Base-by-base conservation (phyloP, 805 yeast genomes). In the Brettanomyces sp. region DNA sequence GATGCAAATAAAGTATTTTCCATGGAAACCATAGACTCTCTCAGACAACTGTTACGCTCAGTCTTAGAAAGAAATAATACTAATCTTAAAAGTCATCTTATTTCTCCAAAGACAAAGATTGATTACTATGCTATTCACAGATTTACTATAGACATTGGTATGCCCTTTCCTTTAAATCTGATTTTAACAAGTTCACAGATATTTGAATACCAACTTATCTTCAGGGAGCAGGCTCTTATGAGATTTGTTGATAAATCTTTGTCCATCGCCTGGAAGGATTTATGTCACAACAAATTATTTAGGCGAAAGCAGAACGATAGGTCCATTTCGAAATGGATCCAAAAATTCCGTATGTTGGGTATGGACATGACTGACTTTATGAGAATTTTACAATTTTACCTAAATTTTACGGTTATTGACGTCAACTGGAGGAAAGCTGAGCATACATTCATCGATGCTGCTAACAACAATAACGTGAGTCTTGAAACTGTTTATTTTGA, bases 161-260 rank as follows among this genome's bases (percentile, higher is more conserved):
- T 90, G 22, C 96, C 97, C 3, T 93, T 87, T 58, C 99, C 99
- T 0, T 64, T 88, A 42, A 88, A 88, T 56, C 68, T 91, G 24
- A 70, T 93, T 1, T 66, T 88, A 1, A 79, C 85, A 14, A 76
- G 80, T 45, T 82, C 88, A 13, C 78, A 82, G 24, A 67, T 87
- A 14, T 73, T 80, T 42, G 87, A 93, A 51, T 88, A 83, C 57
- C 96, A 91, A 59, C 67, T 87, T 34, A 66, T 89, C 41, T 87
- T 85, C 54, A 76, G 96, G 51, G 80, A 85, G 51, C 67, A 85
- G 36, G 62, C 82, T 37, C 72, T 79, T 32, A 57, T 87, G n/a
- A 80, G 80, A 49, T 79, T 77, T 55, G 69, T 85, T 5, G 79
- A 78, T 53, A 73, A 74, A 50, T 64, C 74, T 13, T 67, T 85